Evolutionary conservation across 2,329 filamentous ascomycete genomes (phyloP).

Genomic region (Stagonosporopsis cucurbitacearum): DNA sequence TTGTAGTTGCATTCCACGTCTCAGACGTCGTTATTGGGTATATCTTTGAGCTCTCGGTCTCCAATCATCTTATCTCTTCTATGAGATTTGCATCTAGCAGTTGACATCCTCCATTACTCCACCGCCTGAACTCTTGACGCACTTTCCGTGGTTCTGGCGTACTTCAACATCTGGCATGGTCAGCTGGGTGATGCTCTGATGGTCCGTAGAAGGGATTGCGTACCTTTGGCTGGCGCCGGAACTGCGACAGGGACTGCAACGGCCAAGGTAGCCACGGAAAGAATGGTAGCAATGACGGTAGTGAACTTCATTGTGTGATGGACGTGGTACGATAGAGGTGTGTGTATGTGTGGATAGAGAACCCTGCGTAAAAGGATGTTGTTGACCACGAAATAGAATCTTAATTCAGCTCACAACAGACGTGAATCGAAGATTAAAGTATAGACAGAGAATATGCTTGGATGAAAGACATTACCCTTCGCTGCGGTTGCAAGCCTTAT

Average conservation of each 20-base stretch:
- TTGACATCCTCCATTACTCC: conserved; percentile 29
- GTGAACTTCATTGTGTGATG: conserved; percentile 44
- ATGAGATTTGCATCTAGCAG: conserved; percentile 20
- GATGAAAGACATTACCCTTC: conserved; percentile 15
- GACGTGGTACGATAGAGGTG: not conserved
- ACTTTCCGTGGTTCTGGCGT: conserved; percentile 48
- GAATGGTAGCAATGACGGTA: conserved; percentile 39
- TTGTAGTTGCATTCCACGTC: not conserved
- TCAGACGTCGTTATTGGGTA: conserved; percentile 14
- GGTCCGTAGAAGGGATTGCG: not conserved
- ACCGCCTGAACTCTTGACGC: conserved; percentile 34
- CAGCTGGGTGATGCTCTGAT: conserved; percentile 6
- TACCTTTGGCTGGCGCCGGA: conserved; percentile 37
- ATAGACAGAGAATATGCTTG: conserved; percentile 22
- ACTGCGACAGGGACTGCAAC: conserved; percentile 42
- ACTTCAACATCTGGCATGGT: conserved; percentile 31
- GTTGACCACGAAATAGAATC: conserved; percentile 41
- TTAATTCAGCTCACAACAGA: not conserved
- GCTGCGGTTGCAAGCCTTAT: conserved; percentile 31
- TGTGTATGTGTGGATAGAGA: not conserved
- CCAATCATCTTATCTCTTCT: not conserved
- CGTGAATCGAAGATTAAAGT: conserved; percentile 6
- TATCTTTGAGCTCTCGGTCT: not conserved
- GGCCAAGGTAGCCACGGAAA: conserved; percentile 46
- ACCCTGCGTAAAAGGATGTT: not conserved